Base-by-base conservation (phyloP, 75 land plant species). In the Pinus albicaulis region DNA sequence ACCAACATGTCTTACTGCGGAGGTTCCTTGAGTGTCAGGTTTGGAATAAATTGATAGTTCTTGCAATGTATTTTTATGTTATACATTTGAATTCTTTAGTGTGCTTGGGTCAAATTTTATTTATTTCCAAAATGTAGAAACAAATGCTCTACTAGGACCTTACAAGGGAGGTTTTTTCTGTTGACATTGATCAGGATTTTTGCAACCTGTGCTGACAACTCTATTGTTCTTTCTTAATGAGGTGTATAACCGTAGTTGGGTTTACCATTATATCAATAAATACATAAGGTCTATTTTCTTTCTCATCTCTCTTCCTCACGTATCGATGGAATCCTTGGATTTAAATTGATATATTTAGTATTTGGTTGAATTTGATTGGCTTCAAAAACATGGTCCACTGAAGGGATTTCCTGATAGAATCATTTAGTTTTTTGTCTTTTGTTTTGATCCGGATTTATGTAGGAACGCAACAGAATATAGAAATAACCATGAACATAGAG, bases 191-290 rank as follows among this genome's bases (percentile, higher is more conserved):
- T 72, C 24, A 52, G 57, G 55, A 44, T 75, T 73, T 58, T 76
- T 56, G n/a, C 57, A 77, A 15, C 26, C 25, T 36, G 77, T 53
- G 63, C 5, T 52, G 82, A 58, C 65, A 31, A 76, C 73, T 76
- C 62, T 83, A 60, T 31, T 83, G 82, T 80, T 76, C 78, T 34
- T 41, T n/a, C 56, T 78, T 56, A 59, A 79, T 15, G 23, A 83
- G 71, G 14, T 80, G 55, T 72, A 83, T 55, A 57, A 80, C 76
- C 71, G 76, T 83, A 22, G 85, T 56, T 31, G 1, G 31, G 31
- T 31, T 0, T 31, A 31, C 31, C 31, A 31, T 31, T 31, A 31
- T 31, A 31, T 31, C 31, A 31, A 76, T 83, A 68, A 83, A 57
- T 34, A 80, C 57, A 16, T 55, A 69, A 60, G 84, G 56, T 55